phyloP scores from a whole-genome alignment of 495 filamentous ascomycete genomes.

The Penicillium canescens region DNA sequence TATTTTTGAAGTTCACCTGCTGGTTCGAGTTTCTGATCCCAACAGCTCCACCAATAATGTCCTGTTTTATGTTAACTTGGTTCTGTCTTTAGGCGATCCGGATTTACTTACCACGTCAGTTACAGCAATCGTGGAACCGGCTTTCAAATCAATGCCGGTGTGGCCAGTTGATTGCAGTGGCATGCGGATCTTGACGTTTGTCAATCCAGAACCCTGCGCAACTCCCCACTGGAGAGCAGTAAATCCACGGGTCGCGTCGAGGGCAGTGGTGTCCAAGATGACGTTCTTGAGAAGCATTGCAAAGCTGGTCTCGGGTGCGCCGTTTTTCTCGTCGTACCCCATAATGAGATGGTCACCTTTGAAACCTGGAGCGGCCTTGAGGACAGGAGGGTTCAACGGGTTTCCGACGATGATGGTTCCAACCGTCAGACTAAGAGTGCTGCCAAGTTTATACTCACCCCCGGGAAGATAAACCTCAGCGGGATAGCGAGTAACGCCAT shows the following conservation, averaged over 20 bases:
- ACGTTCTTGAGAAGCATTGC: slow-evolving; percentile 45
- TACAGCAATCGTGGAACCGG: slow-evolving; percentile 46
- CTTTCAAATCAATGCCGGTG: slow-evolving; percentile 46
- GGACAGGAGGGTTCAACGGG: slow-evolving; percentile 34
- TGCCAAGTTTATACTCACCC: slow-evolving; percentile 43
- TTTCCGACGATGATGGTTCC: slow-evolving; percentile 49
- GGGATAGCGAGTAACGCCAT: slow-evolving; percentile 47
- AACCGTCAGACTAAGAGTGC: slow-evolving; percentile 40
- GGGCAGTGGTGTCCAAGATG: slow-evolving; percentile 37
- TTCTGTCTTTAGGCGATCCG: background rate
- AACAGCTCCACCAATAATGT: slow-evolving; percentile 48
- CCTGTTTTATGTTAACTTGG: slow-evolving; percentile 29
- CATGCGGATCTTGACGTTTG: slow-evolving; percentile 75
- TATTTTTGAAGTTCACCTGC: slow-evolving; percentile 52
- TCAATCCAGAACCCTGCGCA: slow-evolving; percentile 67
- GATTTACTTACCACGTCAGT: slow-evolving; percentile 46
- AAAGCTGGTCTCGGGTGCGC: slow-evolving; percentile 42
- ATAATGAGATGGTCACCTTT: slow-evolving; percentile 29
- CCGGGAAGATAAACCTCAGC: slow-evolving; percentile 52
- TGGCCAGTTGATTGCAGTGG: slow-evolving; percentile 51
- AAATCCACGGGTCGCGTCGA: slow-evolving; percentile 26
- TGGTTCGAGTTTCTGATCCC: slow-evolving; percentile 52
- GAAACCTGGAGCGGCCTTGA: slow-evolving; percentile 37
- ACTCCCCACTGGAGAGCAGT: slow-evolving; percentile 64
- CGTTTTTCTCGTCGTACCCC: slow-evolving; percentile 33